A percentile compares a stretch with the other conserved stretches of the same genome.
phyloP scores from a whole-genome alignment of 1,284 basidiomycete species.

The Waitea zeae region DNA sequence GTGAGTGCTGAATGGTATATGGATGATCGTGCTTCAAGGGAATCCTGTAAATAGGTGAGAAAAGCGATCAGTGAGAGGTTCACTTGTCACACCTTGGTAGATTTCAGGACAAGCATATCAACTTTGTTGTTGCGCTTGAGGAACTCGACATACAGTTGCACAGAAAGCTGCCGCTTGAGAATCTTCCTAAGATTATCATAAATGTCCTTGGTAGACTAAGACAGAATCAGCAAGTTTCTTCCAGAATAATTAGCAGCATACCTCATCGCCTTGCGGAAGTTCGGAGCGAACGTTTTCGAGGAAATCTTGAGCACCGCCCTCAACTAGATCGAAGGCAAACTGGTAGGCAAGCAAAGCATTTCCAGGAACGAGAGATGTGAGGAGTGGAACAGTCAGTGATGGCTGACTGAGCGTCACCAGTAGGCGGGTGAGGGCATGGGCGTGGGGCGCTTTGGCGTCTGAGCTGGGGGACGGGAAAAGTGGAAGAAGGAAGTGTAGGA shows the following conservation, averaged over 20 bases:
- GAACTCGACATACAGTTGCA: slow-evolving; percentile 88
- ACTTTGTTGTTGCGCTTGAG: slow-evolving; percentile 86
- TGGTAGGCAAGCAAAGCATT: slow-evolving; percentile 77
- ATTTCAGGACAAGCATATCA: slow-evolving; percentile 80
- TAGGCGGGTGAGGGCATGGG: slow-evolving; percentile 68
- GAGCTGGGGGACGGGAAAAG: slow-evolving; percentile 55
- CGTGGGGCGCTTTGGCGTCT: slow-evolving; percentile 56
- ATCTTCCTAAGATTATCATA: slow-evolving; percentile 69
- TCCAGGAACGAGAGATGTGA: slow-evolving; percentile 54
- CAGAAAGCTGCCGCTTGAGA: slow-evolving; percentile 75
- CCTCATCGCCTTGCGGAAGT: slow-evolving; percentile 48
- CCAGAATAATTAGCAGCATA: no score
- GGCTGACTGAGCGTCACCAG: slow-evolving; percentile 76
- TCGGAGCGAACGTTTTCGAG: slow-evolving; percentile 53
- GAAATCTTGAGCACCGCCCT: slow-evolving; percentile 87
- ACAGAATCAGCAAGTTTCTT: no score
- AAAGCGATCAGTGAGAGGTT: background rate
- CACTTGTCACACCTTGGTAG: slow-evolving; percentile 52
- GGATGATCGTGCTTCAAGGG: slow-evolving; percentile 84
- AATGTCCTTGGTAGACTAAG: no score
- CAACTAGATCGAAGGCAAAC: slow-evolving; percentile 84
- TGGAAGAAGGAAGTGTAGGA: slow-evolving; percentile 74
- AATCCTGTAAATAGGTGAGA: slow-evolving; percentile 34
- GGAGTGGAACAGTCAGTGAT: slow-evolving; percentile 51
- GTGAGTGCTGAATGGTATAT: slow-evolving; percentile 94